Percentiles rank a stretch among this genome's conserved stretches.
Conservation (phyloP, 2,329 filamentous ascomycete species). For the Arthroderma sp. region DNA sequence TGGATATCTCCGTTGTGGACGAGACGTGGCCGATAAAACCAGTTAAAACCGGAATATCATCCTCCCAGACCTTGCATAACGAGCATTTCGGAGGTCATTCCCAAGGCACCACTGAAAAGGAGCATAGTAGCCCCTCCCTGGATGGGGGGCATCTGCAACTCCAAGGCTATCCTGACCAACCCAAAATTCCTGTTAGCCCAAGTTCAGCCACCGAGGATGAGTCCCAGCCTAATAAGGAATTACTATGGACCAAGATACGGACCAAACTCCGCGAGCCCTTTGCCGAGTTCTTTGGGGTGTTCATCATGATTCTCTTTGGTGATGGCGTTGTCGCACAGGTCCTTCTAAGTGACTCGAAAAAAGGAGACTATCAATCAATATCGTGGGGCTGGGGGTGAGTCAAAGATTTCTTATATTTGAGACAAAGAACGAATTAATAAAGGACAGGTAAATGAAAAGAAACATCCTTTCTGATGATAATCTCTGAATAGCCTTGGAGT, state of each 20-base stretch:
- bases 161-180: background rate
- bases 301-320: constrained; percentile 57
- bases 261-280: constrained; percentile 46
- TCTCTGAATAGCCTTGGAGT: constrained; percentile 44
- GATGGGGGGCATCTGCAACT: background rate
- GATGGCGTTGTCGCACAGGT: constrained; percentile 62
- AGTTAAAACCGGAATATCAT: background rate
- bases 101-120: background rate
- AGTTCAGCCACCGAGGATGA: background rate
- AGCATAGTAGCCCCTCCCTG: background rate
- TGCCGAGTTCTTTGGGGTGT: constrained; percentile 56
- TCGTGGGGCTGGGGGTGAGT: constrained; percentile 40
- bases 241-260: constrained; percentile 45
- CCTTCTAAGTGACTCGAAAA: constrained; percentile 41
- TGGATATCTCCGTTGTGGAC: background rate
- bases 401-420: background rate
- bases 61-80: background rate
- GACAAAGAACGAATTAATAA: background rate
- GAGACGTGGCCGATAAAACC: background rate
- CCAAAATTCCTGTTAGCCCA: background rate
- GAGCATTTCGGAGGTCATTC: background rate
- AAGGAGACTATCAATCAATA: constrained; percentile 42
- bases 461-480: background rate
- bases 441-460: constrained; percentile 7
- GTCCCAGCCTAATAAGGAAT: constrained; percentile 11